Percentiles rank a stretch among this genome's conserved stretches.
Evolutionary conservation across 805 yeast species (phyloP).

Genomic region (Debaryomyces tyrocola): DNA sequence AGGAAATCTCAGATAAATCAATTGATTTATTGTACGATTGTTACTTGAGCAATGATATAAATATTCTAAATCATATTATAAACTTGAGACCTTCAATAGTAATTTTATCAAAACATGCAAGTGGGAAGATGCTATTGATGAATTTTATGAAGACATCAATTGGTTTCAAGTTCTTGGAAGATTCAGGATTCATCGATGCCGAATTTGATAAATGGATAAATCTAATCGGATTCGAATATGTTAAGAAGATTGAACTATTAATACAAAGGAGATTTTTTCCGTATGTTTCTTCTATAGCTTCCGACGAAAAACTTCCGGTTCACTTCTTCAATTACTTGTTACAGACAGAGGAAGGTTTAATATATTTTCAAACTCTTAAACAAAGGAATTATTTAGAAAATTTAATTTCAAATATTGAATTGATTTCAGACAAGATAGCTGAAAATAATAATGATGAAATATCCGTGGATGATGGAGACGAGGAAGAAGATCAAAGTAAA

Average conservation of each 20-base stretch:
- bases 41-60: conserved; percentile 23
- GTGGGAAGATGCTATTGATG: conserved; percentile 51
- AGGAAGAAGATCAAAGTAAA: background rate
- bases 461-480: background rate
- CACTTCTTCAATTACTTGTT: conserved; percentile 78
- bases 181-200: conserved; percentile 56
- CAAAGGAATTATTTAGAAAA: conserved; percentile 47
- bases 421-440: conserved; percentile 3
- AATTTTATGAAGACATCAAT: conserved; percentile 61
- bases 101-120: conserved; percentile 19
- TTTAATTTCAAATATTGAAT: conserved; percentile 22
- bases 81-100: conserved; percentile 54
- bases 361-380: conserved; percentile 43
- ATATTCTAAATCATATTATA: conserved; percentile 52
- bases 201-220: conserved; percentile 72
- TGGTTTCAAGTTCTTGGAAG: conserved; percentile 69
- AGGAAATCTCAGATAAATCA: conserved; percentile 17
- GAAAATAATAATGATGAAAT: conserved; percentile 15
- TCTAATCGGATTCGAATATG: conserved; percentile 46
- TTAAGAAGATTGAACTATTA: conserved; percentile 45
- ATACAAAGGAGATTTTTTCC: conserved; percentile 26
- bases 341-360: conserved; percentile 77
- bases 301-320: conserved; percentile 2
- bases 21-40: conserved; percentile 21
- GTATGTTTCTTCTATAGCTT: conserved; percentile 12